Percentiles rank a stretch among this genome's conserved stretches.
Conservation (phyloP, 176 grass and related monocot species). For the Musa beccarii region DNA sequence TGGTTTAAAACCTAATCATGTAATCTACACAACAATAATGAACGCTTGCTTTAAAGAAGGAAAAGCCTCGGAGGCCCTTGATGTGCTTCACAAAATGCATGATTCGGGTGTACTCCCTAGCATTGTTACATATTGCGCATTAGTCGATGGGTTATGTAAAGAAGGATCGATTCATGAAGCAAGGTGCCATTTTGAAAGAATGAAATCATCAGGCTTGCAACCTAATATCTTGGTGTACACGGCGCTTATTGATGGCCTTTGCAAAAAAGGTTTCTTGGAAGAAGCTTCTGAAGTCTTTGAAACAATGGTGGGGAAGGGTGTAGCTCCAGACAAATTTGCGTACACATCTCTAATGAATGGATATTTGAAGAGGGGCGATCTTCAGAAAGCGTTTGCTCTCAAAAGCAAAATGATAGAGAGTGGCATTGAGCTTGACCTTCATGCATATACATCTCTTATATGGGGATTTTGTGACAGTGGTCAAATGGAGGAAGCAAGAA, state of each 20-base stretch:
- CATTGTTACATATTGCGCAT: conserved; percentile 66
- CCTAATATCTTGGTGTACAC: conserved; percentile 68
- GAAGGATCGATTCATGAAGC: conserved; percentile 52
- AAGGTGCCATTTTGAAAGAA: conserved; percentile 60
- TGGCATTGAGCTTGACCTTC: conserved; percentile 74
- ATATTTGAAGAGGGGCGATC: conserved; percentile 63
- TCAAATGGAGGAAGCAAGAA: conserved; percentile 76
- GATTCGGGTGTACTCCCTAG: conserved; percentile 48
- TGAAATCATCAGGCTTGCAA: conserved; percentile 52
- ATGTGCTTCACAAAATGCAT: conserved; percentile 51
- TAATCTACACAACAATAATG: conserved; percentile 87
- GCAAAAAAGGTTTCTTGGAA: conserved; percentile 70
- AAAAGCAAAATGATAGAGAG: conserved; percentile 70
- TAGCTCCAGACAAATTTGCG: conserved; percentile 62
- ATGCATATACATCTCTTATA: conserved; percentile 76
- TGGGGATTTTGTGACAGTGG: conserved; percentile 72
- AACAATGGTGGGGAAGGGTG: conserved; percentile 55
- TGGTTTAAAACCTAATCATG: conserved; percentile 64
- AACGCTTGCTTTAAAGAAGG: conserved; percentile 76
- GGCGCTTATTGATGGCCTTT: conserved; percentile 67
- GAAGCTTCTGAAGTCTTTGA: conserved; percentile 47
- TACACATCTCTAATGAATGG: conserved; percentile 89
- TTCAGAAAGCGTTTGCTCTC: conserved; percentile 56
- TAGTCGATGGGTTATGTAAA: conserved; percentile 93
- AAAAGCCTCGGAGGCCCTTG: conserved; percentile 62